Conservation (phyloP, 164 flowering plant genomes). For the Annona cherimola region DNA sequence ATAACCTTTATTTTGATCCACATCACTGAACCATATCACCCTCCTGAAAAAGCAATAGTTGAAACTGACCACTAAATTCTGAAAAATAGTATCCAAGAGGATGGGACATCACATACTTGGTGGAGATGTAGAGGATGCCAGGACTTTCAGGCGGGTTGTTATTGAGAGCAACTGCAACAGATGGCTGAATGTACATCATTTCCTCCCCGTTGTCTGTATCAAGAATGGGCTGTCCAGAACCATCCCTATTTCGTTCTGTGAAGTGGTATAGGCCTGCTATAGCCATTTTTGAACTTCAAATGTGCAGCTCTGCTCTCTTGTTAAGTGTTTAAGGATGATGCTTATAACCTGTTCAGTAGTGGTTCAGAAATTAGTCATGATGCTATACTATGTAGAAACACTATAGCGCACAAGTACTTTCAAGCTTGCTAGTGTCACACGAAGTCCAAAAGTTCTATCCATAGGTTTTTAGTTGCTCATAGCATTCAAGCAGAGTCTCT, state of each 20-base stretch:
- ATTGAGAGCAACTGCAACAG: constrained; percentile 61
- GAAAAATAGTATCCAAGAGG: constrained; percentile 5
- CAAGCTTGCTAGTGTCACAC: too few relatives aligned
- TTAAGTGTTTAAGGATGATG: not conserved
- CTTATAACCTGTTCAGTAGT: not conserved
- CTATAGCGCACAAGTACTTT: too few relatives aligned
- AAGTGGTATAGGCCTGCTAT: constrained; percentile 54
- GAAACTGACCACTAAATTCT: not conserved
- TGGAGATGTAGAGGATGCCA: constrained; percentile 80
- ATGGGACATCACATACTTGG: constrained; percentile 37
- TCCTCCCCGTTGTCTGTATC: constrained; percentile 64
- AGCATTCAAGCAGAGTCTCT: too few relatives aligned
- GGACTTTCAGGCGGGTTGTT: constrained; percentile 59
- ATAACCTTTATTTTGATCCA: constrained; percentile 59
- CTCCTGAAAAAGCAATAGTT: constrained; percentile 32
- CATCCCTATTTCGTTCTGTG: constrained; percentile 49
- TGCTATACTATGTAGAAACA: too few relatives aligned
- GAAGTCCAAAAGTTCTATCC: too few relatives aligned
- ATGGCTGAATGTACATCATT: constrained; percentile 61
- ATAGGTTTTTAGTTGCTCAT: too few relatives aligned
- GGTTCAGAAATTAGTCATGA: not conserved
- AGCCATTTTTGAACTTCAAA: constrained; percentile 35
- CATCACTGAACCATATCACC: constrained; percentile 81
- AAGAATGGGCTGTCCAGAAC: constrained; percentile 54
- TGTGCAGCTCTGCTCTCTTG: not conserved